A percentile compares a stretch with the other conserved stretches of the same genome.
Conservation (phyloP, 176 grass and related monocot species). For the Saccharum spontaneum region DNA sequence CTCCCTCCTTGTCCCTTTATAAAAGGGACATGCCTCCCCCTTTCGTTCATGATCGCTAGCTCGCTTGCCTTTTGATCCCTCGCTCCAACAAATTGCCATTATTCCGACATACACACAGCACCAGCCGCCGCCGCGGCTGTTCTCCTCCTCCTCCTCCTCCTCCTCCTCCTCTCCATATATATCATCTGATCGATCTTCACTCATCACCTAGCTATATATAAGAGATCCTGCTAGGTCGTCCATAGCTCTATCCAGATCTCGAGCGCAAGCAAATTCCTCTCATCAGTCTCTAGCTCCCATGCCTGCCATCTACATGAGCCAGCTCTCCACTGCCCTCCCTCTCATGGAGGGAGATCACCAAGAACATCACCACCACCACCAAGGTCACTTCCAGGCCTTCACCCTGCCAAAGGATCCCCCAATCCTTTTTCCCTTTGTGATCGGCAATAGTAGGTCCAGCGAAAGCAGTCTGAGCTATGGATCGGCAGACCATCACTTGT, state of each 20-base stretch:
- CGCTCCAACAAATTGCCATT: constrained; percentile 33
- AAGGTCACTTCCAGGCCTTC: constrained; percentile 63
- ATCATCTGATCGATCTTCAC: constrained; percentile 38
- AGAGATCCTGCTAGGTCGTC: neutral
- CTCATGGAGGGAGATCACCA: constrained; percentile 69
- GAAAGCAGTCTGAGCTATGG: constrained; percentile 42
- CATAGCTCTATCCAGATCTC: constrained; percentile 15
- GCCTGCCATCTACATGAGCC: constrained; percentile 80
- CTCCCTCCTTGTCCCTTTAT: constrained; percentile 61
- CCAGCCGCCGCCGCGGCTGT: neutral
- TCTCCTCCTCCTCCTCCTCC: neutral
- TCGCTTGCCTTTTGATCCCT: constrained; percentile 26
- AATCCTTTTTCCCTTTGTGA: constrained; percentile 60
- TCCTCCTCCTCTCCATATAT: neutral
- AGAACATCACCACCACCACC: constrained; percentile 34
- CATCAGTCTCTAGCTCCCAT: constrained; percentile 21
- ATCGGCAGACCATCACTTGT: constrained; percentile 42
- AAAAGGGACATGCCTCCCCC: constrained; percentile 46
- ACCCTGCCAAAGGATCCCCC: constrained; percentile 53
- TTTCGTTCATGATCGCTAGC: constrained; percentile 38
- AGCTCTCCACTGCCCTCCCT: constrained; percentile 61
- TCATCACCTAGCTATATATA: neutral
- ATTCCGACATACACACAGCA: constrained; percentile 31
- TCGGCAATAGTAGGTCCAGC: constrained; percentile 41
- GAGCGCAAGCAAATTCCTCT: neutral